phyloP scores from a whole-genome alignment of 805 yeast species.

The Wickerhamiella allomyrinae region DNA sequence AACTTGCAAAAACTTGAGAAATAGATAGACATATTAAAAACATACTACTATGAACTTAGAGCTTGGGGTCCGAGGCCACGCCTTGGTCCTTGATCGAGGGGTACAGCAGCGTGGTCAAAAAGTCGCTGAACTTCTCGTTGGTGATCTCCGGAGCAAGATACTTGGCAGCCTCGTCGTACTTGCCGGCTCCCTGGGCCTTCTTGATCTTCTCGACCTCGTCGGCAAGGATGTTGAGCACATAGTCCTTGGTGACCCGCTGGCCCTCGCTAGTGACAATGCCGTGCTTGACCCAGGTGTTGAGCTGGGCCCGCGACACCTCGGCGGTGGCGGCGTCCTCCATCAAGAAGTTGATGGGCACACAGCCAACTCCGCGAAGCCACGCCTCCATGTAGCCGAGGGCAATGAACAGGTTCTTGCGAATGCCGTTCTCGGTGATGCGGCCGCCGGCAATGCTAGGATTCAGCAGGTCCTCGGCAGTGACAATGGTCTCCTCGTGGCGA shows the following conservation, averaged over 20 bases:
- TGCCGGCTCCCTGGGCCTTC: slow-evolving; percentile 33
- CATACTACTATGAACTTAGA: slow-evolving; percentile 8
- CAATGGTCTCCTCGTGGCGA: slow-evolving; percentile 33
- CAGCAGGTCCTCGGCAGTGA: slow-evolving; percentile 46
- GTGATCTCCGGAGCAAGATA: slow-evolving; percentile 51
- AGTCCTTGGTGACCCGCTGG: slow-evolving; percentile 35
- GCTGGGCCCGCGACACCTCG: slow-evolving; percentile 59
- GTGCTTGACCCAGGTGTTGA: slow-evolving; percentile 64
- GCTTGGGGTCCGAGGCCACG: slow-evolving; percentile 15
- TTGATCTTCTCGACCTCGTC: slow-evolving; percentile 45
- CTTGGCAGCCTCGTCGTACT: slow-evolving; percentile 41
- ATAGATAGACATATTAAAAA: neutral
- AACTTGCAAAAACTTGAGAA: neutral
- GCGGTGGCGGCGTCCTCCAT: slow-evolving; percentile 76
- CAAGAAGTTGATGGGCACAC: slow-evolving; percentile 59
- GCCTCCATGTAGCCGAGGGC: slow-evolving; percentile 62
- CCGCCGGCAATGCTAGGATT: slow-evolving; percentile 47
- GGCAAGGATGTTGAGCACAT: slow-evolving; percentile 35
- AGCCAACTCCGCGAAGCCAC: slow-evolving; percentile 57
- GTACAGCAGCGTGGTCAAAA: slow-evolving; percentile 51
- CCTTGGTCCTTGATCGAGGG: slow-evolving; percentile 33
- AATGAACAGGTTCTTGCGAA: slow-evolving; percentile 46
- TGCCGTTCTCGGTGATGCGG: slow-evolving; percentile 48
- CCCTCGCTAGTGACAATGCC: slow-evolving; percentile 45
- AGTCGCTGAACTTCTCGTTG: slow-evolving; percentile 48